These are phyloP conservation scores for Dothistroma septosporum DNA, from an alignment of 2,329 filamentous ascomycete genomes.

Conservation along the genomic window DNA sequence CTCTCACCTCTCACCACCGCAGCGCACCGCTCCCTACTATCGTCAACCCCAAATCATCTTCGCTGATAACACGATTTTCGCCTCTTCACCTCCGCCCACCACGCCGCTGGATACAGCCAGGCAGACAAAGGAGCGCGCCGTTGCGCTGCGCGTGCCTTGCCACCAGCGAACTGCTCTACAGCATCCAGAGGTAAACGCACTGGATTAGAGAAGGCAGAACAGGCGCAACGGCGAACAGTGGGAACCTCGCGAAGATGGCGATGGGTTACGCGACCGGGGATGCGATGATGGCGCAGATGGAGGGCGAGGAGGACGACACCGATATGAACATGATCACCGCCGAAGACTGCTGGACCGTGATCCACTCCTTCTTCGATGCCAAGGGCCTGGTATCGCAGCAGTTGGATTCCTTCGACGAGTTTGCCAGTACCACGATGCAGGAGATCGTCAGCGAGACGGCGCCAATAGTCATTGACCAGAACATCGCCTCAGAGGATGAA, in stretches of 20 bases:
- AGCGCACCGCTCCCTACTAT: neutral
- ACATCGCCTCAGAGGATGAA: slow-evolving; percentile 69
- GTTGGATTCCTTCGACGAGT: slow-evolving; percentile 97
- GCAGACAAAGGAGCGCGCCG: slow-evolving; percentile 14
- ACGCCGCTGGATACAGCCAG: neutral
- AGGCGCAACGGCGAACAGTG: neutral
- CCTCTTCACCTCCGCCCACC: neutral
- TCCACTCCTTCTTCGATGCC: slow-evolving; percentile 91
- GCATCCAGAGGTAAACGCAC: neutral
- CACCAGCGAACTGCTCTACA: slow-evolving; percentile 5
- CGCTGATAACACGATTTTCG: neutral
- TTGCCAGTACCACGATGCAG: slow-evolving; percentile 89
- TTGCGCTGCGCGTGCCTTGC: slow-evolving; percentile 21
- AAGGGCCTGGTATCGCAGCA: slow-evolving; percentile 97
- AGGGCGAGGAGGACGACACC: slow-evolving; percentile 23
- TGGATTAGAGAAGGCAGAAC: neutral
- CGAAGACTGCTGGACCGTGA: slow-evolving; percentile 98
- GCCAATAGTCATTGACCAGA: slow-evolving; percentile 87
- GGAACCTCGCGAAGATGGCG: neutral
- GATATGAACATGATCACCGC: slow-evolving; percentile 63
- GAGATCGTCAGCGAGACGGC: slow-evolving; percentile 91
- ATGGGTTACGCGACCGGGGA: slow-evolving; percentile 25
- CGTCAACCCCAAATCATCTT: neutral
- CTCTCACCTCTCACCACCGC: neutral
- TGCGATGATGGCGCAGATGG: slow-evolving; percentile 23